These are phyloP conservation scores for Cercis canadensis DNA, from an alignment of 306 rosid genomes.

Conservation along the genomic window DNA sequence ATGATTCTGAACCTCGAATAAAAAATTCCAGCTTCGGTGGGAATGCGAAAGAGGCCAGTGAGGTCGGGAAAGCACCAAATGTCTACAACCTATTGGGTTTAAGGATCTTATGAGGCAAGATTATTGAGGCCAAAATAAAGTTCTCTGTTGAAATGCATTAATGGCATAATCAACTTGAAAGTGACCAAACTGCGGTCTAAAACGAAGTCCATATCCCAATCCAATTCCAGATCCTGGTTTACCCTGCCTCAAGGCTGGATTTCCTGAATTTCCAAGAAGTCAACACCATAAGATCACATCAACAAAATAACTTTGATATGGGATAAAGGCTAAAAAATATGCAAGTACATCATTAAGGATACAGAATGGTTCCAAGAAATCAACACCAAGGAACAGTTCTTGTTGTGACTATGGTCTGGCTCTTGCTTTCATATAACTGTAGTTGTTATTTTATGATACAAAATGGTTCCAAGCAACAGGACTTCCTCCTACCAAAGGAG, in stretches of 20 bases:
- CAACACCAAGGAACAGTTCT: too few species aligned
- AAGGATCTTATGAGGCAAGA: constrained; percentile 58
- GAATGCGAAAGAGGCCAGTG: not conserved
- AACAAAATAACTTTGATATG: constrained; percentile 82
- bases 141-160: constrained; percentile 75
- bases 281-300: too few species aligned
- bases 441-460: too few species aligned
- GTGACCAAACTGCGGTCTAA: constrained; percentile 83
- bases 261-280: too few species aligned
- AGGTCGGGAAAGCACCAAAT: constrained; percentile 14
- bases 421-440: too few species aligned
- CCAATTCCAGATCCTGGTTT: constrained; percentile 84
- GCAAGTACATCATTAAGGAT: constrained; percentile 19
- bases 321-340: constrained; percentile 33
- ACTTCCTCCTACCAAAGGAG: too few species aligned
- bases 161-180: constrained; percentile 79
- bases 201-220: constrained; percentile 80
- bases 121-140: constrained; percentile 79
- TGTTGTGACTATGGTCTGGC: too few species aligned
- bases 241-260: constrained; percentile 81
- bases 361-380: too few species aligned
- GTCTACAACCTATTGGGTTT: not conserved
- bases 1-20: too few species aligned
- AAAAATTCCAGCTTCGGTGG: not conserved
- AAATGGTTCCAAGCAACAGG: too few species aligned